These are phyloP conservation scores for Phytophthora hibernalis DNA, from an alignment of 352 stramenopile species.

Conservation along the genomic window DNA sequence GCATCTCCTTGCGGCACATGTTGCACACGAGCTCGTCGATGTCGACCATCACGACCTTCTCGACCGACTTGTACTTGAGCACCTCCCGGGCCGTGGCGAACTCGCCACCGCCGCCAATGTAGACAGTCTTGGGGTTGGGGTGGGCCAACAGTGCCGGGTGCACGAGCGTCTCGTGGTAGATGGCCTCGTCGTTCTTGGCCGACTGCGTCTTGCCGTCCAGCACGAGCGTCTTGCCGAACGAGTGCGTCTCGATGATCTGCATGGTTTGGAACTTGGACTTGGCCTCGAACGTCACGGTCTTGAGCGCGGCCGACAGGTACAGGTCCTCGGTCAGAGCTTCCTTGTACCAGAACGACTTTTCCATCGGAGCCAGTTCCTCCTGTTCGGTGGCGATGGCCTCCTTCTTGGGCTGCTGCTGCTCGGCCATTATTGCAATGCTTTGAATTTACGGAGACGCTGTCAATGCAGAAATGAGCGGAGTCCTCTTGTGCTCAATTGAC, in stretches of 20 bases:
- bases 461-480: conserved; percentile 17
- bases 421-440: conserved; percentile 27
- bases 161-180: conserved; percentile 97
- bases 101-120: conserved; percentile 94
- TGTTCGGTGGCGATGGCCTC: conserved; percentile 50
- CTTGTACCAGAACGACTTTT: conserved; percentile 84
- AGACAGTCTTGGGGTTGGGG: conserved; percentile 89
- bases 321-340: conserved; percentile 93
- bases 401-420: conserved; percentile 40
- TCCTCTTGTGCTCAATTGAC: conserved; percentile 4
- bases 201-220: conserved; percentile 97
- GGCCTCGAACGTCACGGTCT: conserved; percentile 88
- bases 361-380: conserved; percentile 54
- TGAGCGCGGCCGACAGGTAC: conserved; percentile 88
- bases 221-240: conserved; percentile 95
- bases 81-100: conserved; percentile 94
- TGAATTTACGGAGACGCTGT: neutral
- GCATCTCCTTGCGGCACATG: conserved; percentile 93
- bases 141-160: conserved; percentile 93
- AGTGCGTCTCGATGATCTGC: conserved; percentile 93
- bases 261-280: conserved; percentile 94
- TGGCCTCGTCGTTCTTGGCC: conserved; percentile 92
- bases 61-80: conserved; percentile 92
- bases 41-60: conserved; percentile 97
- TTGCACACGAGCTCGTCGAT: conserved; percentile 95